Percentiles rank a stretch among this genome's conserved stretches.
phyloP scores from a whole-genome alignment of 768 basidiomycete genomes.

The Panellus pusillus region DNA sequence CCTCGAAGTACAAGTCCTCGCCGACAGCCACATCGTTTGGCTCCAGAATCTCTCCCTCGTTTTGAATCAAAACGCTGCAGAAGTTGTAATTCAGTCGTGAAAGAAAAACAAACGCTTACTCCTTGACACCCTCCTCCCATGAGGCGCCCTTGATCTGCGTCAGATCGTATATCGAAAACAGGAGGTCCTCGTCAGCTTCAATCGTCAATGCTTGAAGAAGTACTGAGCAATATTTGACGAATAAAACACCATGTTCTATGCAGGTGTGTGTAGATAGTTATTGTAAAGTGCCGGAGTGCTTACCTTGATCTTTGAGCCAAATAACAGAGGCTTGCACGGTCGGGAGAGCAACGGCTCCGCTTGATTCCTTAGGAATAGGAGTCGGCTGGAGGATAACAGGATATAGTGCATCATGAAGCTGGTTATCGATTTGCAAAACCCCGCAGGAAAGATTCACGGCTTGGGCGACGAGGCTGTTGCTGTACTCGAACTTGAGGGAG shows the following conservation, averaged over 20 bases:
- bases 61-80: slow-evolving; percentile 67
- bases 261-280: neutral
- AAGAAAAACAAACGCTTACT: slow-evolving; percentile 51
- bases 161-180: slow-evolving; percentile 90
- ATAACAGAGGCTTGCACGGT: slow-evolving; percentile 87
- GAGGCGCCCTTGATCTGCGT: slow-evolving; percentile 88
- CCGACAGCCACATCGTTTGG: slow-evolving; percentile 66
- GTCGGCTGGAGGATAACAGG: slow-evolving; percentile 96
- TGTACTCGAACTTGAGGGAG: slow-evolving; percentile 81
- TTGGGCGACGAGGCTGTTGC: slow-evolving; percentile 75
- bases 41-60: slow-evolving; percentile 68
- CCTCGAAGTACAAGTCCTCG: slow-evolving; percentile 91
- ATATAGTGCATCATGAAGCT: slow-evolving; percentile 93
- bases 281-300: slow-evolving; percentile 7
- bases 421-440: slow-evolving; percentile 94
- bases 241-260: slow-evolving; percentile 95
- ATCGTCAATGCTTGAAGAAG: slow-evolving; percentile 92
- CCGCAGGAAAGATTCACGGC: slow-evolving; percentile 79
- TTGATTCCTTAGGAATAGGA: slow-evolving; percentile 74
- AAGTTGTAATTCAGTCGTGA: slow-evolving; percentile 5
- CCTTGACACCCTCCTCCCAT: slow-evolving; percentile 76
- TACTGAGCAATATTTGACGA: slow-evolving; percentile 95
- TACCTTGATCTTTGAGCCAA: slow-evolving; percentile 92
- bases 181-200: slow-evolving; percentile 95
- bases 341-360: slow-evolving; percentile 78